Base-by-base conservation (phyloP, 306 rosid species). In the Inga oerstediana region DNA sequence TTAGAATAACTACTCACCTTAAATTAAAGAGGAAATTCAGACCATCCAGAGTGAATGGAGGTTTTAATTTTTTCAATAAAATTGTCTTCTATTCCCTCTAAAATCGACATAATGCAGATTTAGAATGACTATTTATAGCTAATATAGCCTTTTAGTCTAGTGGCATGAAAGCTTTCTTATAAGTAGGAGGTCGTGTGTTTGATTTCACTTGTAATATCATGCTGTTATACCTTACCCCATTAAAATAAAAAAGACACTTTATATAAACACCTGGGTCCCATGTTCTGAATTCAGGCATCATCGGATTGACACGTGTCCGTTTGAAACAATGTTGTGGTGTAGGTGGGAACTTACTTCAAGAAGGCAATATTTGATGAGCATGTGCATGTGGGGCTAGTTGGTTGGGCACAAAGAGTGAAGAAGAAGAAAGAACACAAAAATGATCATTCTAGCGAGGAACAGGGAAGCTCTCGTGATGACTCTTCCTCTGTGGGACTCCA, bases 281-380 rank as follows among this genome's bases (percentile, higher is more conserved):
- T 64, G 17, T 30, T 64, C 5, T 30, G 12, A 64, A 4, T 64
- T 4, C 41, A 30, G 8, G 17, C 39, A 64, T 64, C 70, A 27
- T 64, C 27, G 39, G 20, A 27, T 64, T 30, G 12, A 30, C 39
- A 30, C 9, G 41, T 12, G 9, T 13, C 4, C 30, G 37, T 11
- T 12, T 62, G 37, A 62, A 62, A 22, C 9, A 64, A 56, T 20
- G 0, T 5, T 3, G 7, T 52, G 35, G 1, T 30, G 41, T 13
- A 64, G 70, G 30, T 64, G 70, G 70, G 70, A 30, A 64, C 70
- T 30, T 37, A 64, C 70, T 64, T 30, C 20, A 64, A 64, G 70
- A 64, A 64, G 41, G 70, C 70, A 64, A 64, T 64, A 64, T 64
- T 64, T 64, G 41, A 30, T 30, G 69, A 64, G 4, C 69, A 64